A percentile compares a stretch with the other conserved stretches of the same genome.
These are phyloP conservation scores for Rhododendron ovatum DNA, from an alignment of 148 eudicot species.

Conservation along the genomic window DNA sequence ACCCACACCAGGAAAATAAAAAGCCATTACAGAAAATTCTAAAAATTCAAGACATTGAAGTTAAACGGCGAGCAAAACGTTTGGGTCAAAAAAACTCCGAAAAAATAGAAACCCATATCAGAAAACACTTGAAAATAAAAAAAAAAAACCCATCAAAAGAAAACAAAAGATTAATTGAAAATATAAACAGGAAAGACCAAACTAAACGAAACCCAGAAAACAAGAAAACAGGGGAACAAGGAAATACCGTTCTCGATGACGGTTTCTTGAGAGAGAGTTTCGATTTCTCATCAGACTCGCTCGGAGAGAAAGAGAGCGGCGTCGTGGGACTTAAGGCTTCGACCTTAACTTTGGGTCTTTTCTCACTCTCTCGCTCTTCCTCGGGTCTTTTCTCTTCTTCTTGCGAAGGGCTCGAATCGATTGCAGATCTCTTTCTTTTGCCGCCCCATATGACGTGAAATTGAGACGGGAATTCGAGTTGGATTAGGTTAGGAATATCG, in stretches of 20 bases:
- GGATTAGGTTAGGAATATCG: not conserved
- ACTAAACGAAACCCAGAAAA: not conserved
- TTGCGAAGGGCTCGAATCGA: not conserved
- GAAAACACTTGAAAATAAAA: not conserved
- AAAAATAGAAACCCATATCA: not conserved
- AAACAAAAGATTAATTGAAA: not conserved
- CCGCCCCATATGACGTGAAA: not conserved
- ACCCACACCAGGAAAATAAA: not conserved
- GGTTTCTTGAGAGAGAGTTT: not conserved
- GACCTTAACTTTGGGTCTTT: not conserved
- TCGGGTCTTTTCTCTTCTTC: not conserved
- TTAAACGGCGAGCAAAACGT: not conserved
- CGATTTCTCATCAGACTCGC: slow-evolving; percentile 16
- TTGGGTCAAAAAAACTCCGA: not conserved
- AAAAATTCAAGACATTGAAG: not conserved
- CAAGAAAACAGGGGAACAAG: not conserved
- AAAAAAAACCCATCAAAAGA: not conserved
- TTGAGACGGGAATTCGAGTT: not conserved
- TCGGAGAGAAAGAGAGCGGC: slow-evolving; percentile 12
- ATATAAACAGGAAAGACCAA: not conserved
- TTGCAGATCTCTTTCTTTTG: not conserved
- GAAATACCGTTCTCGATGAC: slow-evolving; percentile 16
- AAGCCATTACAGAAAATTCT: not conserved
- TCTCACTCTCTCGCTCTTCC: not conserved
- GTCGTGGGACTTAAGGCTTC: slow-evolving; percentile 10